Base-by-base conservation (phyloP, 352 stramenopile genomes). In the Bremia lactucae region DNA sequence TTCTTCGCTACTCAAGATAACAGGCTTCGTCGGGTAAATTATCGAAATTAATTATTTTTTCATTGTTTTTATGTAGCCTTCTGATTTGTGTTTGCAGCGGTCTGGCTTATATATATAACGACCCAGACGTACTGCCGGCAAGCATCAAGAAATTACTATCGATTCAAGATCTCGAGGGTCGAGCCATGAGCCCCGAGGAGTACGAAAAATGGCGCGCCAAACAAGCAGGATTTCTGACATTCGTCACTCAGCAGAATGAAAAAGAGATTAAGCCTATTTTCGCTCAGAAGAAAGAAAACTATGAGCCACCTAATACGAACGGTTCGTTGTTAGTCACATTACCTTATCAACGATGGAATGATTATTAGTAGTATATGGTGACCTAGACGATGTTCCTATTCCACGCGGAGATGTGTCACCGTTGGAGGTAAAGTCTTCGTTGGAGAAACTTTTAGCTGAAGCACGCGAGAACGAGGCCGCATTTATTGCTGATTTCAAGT, bases 171-270 rank as follows among this genome's bases (percentile, higher is more conserved):
- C 71, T 71, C 0, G 67, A 85, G 38, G 80, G 80, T 34, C 74
- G 86, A 36, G 77, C 71, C 44, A 92, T 92, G 80, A 90, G 71
- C 47, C 63, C 87, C 25, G 80, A 90, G 45, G 80, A 92, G 54
- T 92, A 92, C 45, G 80, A 92, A 34, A 58, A 82, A 36, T 92
- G 80, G 80, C 80, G 80, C 13, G 74, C 77, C 3, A 68, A 82
- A 46, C 80, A 92, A 48, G 59, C 59, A 0, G 68, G 66, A 4
- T 82, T 72, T 31, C 63, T 63, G 9, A 59, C 46, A 0, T 36
- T 49, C 6, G 19, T 42, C 4, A 44, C 43, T 33, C 6, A 65
- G 25, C 71, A 72, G 55, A 41, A 80, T 11, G 20, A 29, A n/a
- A 36, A 50, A 40, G 44, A 75, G 34, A 22, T 28, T 9, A 46